These are phyloP conservation scores for Aquanectria penicillioides DNA, from an alignment of 2,329 filamentous ascomycete genomes.

Conservation along the genomic window DNA sequence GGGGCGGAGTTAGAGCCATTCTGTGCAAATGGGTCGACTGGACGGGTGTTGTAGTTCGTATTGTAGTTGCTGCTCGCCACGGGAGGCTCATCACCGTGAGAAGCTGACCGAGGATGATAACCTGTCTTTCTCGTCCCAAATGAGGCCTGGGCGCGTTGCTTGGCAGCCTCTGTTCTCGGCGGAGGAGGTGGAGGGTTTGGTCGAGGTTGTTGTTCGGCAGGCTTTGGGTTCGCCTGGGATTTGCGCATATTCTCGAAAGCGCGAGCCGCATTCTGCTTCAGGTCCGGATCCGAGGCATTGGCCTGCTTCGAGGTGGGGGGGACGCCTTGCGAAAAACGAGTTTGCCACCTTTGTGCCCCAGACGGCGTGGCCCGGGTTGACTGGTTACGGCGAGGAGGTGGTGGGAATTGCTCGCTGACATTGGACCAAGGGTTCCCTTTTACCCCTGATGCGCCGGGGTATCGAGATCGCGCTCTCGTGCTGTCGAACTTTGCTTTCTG, in stretches of 20 bases:
- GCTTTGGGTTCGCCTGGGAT: constrained; percentile 39
- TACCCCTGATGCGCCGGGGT: constrained; percentile 63
- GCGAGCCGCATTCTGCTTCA: constrained; percentile 53
- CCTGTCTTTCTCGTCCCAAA: constrained; percentile 63
- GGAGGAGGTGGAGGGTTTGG: constrained; percentile 51
- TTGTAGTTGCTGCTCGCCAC: constrained; percentile 63
- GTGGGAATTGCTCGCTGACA: constrained; percentile 59
- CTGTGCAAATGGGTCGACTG: constrained; percentile 36
- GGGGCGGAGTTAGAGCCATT: constrained; percentile 30
- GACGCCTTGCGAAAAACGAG: constrained; percentile 52
- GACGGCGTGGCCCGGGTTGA: constrained; percentile 36
- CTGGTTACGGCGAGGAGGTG: constrained; percentile 56
- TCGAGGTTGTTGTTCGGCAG: constrained; percentile 40
- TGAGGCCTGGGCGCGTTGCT: constrained; percentile 63
- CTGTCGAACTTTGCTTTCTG: constrained; percentile 65
- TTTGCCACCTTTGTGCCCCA: constrained; percentile 58
- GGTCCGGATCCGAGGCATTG: constrained; percentile 46
- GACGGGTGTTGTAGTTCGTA: constrained; percentile 60
- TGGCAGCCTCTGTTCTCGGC: constrained; percentile 62
- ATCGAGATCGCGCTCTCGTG: constrained; percentile 52
- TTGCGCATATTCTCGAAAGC: constrained; percentile 58
- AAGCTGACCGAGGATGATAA: constrained; percentile 60
- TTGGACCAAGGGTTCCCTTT: constrained; percentile 67
- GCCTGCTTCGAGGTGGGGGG: constrained; percentile 56
- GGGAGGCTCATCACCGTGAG: constrained; percentile 62